Conservation (phyloP, 306 rosid species). For the Senna tora region DNA sequence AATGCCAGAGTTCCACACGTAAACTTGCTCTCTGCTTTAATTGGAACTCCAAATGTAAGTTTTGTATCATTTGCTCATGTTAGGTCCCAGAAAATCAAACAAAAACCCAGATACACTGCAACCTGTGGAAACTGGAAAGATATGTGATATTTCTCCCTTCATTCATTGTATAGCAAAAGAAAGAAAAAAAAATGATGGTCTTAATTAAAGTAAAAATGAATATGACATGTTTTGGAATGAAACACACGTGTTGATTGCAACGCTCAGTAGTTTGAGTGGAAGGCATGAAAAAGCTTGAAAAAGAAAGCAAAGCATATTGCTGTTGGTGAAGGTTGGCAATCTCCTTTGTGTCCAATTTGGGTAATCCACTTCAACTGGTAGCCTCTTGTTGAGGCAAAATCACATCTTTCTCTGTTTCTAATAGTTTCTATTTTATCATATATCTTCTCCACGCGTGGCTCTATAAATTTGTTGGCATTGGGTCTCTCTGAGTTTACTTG, state of each 20-base stretch:
- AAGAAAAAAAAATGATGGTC: no score
- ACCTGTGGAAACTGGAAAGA: conserved; percentile 15
- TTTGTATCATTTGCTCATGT: conserved; percentile 19
- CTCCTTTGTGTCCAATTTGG: conserved; percentile 4
- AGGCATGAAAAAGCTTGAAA: conserved; percentile 16
- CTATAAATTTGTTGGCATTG: conserved; percentile 17
- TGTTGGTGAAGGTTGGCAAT: conserved; percentile 42
- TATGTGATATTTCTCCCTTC: not conserved
- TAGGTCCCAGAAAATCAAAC: not conserved
- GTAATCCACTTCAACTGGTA: conserved; percentile 19
- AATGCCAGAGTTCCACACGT: conserved; percentile 10
- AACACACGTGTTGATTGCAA: conserved; percentile 32
- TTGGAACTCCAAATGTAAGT: not conserved
- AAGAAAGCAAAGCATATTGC: not conserved
- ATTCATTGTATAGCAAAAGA: no score
- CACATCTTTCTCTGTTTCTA: not conserved
- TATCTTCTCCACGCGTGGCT: conserved; percentile 28
- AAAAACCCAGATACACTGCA: not conserved
- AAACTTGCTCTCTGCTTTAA: not conserved
- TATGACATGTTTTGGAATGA: conserved; percentile 20
- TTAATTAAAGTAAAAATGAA: not conserved
- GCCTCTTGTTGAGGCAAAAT: not conserved
- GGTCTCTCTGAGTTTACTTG: not conserved
- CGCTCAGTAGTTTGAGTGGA: conserved; percentile 37
- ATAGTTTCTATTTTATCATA: not conserved